Evolutionary conservation across 257 asterid genomes (phyloP).

Genomic region (Apocynum venetum): DNA sequence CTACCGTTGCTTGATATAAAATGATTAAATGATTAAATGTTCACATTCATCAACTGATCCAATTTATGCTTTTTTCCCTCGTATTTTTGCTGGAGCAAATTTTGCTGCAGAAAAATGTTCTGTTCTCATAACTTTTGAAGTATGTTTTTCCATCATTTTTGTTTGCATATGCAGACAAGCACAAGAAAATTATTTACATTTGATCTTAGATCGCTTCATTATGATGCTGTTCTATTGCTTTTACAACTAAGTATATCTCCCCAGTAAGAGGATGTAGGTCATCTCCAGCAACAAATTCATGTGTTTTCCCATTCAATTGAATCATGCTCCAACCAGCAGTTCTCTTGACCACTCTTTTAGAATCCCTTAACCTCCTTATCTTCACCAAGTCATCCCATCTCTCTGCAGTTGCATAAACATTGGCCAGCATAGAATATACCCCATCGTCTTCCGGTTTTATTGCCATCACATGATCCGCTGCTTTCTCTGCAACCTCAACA

Average conservation of each 20-base stretch:
- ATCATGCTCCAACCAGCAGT: constrained; percentile 76
- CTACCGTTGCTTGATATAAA: not conserved
- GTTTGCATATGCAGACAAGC: too few relatives aligned
- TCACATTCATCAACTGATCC: not conserved
- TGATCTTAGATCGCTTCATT: constrained; percentile 24
- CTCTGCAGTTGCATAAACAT: constrained; percentile 57
- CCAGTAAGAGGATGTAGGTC: constrained; percentile 47
- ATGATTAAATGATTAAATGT: not conserved
- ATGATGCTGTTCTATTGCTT: constrained; percentile 45
- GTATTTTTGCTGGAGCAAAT: not conserved
- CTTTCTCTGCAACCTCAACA: constrained; percentile 64
- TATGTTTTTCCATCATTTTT: not conserved
- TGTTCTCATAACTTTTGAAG: not conserved
- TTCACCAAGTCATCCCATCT: constrained; percentile 75
- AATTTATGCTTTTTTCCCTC: not conserved
- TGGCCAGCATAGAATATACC: constrained; percentile 64
- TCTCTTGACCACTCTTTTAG: constrained; percentile 41
- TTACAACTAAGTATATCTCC: constrained; percentile 43
- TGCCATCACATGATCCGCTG: constrained; percentile 58
- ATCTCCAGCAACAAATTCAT: constrained; percentile 85
- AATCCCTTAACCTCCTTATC: constrained; percentile 58
- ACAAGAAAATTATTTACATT: not conserved
- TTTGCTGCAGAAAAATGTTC: too few relatives aligned
- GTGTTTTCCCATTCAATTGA: constrained; percentile 51
- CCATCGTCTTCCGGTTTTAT: constrained; percentile 85